phyloP scores from a whole-genome alignment of 176 grass and related monocot species.

The Chloris gayana region DNA sequence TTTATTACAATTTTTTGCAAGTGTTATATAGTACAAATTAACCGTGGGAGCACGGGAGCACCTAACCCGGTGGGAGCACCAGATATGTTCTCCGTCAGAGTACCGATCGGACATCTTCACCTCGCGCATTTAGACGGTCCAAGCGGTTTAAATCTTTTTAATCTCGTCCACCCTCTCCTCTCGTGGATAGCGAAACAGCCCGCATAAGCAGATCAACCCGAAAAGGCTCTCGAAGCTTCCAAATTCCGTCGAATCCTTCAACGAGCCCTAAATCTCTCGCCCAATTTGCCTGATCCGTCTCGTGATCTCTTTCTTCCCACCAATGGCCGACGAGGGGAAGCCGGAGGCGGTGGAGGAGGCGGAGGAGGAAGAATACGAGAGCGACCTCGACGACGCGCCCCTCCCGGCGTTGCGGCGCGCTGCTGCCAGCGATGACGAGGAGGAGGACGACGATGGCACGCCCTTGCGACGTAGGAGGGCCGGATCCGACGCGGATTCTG shows the following conservation, averaged over 20 bases:
- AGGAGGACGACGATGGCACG: background rate
- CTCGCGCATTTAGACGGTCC: conserved; percentile 18
- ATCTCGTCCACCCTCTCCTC: conserved; percentile 28
- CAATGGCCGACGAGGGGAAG: conserved; percentile 55
- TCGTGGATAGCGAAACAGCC: conserved; percentile 19
- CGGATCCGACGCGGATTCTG: conserved; percentile 74
- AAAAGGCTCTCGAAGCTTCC: conserved; percentile 45
- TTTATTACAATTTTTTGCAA: too few species aligned
- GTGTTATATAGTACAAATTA: too few species aligned
- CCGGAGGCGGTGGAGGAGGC: background rate
- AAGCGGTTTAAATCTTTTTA: conserved; percentile 15
- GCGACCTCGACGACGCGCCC: conserved; percentile 85
- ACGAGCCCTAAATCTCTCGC: conserved; percentile 32
- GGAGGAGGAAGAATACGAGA: conserved; percentile 72
- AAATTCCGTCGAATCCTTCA: conserved; percentile 38
- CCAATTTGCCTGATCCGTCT: conserved; percentile 9
- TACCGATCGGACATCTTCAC: background rate
- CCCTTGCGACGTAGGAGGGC: conserved; percentile 16
- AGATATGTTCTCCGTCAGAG: too few species aligned
- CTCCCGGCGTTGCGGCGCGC: conserved; percentile 71
- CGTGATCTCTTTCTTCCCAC: conserved; percentile 25
- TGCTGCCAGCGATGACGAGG: conserved; percentile 88
- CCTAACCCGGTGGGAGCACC: too few species aligned
- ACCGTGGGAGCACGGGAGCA: too few species aligned
- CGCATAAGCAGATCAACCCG: conserved; percentile 20